Conservation (phyloP, 805 yeast genomes). For the Peterozyma toletana region DNA sequence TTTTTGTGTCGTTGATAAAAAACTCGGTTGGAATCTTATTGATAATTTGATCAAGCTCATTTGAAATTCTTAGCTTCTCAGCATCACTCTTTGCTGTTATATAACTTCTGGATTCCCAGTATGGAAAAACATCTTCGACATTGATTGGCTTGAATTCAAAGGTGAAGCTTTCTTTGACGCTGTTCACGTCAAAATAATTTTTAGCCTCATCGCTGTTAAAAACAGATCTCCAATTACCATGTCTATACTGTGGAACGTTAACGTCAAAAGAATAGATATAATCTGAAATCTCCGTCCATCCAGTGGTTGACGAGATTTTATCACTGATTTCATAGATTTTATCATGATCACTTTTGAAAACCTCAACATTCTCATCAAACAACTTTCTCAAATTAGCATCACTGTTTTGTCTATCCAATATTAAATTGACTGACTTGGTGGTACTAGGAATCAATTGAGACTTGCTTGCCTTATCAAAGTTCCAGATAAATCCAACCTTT, state of each 20-base stretch:
- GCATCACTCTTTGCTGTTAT: slow-evolving; percentile 35
- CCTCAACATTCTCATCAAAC: slow-evolving; percentile 27
- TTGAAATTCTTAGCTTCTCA: slow-evolving; percentile 25
- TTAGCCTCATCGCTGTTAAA: slow-evolving; percentile 19
- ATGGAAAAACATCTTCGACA: slow-evolving; percentile 31
- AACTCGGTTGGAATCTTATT: slow-evolving; percentile 9
- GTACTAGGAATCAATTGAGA: slow-evolving; percentile 12
- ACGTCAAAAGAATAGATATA: slow-evolving; percentile 21
- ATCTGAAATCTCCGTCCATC: slow-evolving; percentile 6
- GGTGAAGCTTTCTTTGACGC: slow-evolving; percentile 24
- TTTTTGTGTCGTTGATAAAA: slow-evolving; percentile 9
- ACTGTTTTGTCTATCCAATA: slow-evolving; percentile 1
- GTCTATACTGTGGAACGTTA: slow-evolving; percentile 51
- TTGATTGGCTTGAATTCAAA: slow-evolving; percentile 23
- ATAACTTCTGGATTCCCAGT: slow-evolving; percentile 51
- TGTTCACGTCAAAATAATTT: slow-evolving; percentile 23
- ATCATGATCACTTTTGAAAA: slow-evolving; percentile 22
- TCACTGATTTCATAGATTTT: slow-evolving; percentile 17
- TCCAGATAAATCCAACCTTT: slow-evolving; percentile 51
- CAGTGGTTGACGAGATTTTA: slow-evolving; percentile 3
- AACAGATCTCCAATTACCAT: slow-evolving; percentile 35
- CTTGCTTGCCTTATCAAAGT: slow-evolving; percentile 32
- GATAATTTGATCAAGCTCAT: slow-evolving; percentile 23
- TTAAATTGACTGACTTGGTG: slow-evolving; percentile 1
- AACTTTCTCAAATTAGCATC: slow-evolving; percentile 8